These are phyloP conservation scores for Tylopilus balloui DNA, from an alignment of 768 basidiomycete species.

Conservation along the genomic window DNA sequence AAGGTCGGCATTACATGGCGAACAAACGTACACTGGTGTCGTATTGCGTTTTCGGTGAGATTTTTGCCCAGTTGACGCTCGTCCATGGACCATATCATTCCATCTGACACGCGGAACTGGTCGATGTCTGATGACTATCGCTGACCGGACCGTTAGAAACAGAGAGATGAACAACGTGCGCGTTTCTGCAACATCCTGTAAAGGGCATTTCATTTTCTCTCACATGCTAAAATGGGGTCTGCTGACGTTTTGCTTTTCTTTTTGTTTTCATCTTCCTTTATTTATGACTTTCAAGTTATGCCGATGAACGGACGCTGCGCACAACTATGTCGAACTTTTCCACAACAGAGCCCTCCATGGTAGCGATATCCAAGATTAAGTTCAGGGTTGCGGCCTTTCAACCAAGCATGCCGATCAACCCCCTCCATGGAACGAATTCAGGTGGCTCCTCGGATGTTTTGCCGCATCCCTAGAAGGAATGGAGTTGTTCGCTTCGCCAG, in stretches of 20 bases:
- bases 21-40: background rate
- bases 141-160: too few relatives aligned
- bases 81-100: background rate
- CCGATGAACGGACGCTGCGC: too few relatives aligned
- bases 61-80: background rate
- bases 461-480: background rate
- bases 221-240: too few relatives aligned
- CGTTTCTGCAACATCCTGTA: too few relatives aligned
- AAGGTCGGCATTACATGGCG: background rate
- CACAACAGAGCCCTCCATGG: too few relatives aligned
- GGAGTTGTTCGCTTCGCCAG: background rate
- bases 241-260: too few relatives aligned
- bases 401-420: background rate
- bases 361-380: too few relatives aligned
- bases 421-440: background rate
- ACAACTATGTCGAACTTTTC: too few relatives aligned
- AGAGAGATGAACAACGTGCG: too few relatives aligned
- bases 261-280: too few relatives aligned
- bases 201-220: too few relatives aligned
- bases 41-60: background rate
- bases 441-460: background rate
- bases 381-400: background rate
- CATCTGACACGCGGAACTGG: background rate
- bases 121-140: background rate
- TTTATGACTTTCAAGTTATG: too few relatives aligned